Evolutionary conservation across 805 yeast species (phyloP).

Genomic region (Nadsonia fulvescens): DNA sequence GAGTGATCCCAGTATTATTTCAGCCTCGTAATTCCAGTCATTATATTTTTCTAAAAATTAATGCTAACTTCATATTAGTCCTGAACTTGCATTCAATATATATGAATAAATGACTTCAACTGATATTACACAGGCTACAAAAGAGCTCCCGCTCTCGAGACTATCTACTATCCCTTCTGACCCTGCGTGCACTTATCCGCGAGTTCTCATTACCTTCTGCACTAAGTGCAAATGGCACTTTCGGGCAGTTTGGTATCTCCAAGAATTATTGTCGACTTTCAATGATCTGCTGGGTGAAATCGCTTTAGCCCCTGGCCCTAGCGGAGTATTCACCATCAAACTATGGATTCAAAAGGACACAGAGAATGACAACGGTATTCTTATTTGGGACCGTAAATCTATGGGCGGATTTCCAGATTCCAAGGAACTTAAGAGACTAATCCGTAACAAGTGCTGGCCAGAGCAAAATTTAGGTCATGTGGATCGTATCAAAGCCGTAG

Average conservation of each 20-base stretch:
- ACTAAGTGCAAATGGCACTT: constrained; percentile 78
- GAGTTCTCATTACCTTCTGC: constrained; percentile 56
- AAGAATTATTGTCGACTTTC: constrained; percentile 73
- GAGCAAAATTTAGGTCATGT: constrained; percentile 42
- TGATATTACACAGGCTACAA: no score
- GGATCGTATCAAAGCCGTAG: no score
- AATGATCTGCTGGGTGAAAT: constrained; percentile 38
- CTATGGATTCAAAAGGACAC: constrained; percentile 23
- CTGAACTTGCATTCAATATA: no score
- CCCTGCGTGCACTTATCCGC: constrained; percentile 30
- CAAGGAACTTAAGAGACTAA: constrained; percentile 50
- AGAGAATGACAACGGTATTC: constrained; percentile 17
- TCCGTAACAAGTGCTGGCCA: constrained; percentile 44
- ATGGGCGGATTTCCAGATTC: constrained; percentile 71
- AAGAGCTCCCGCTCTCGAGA: no score
- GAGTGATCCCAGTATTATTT: no score
- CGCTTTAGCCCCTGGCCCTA: constrained; percentile 27
- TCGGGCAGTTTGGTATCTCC: constrained; percentile 75
- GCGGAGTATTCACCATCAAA: constrained; percentile 44
- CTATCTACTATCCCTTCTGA: background rate
- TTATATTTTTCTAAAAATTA: no score
- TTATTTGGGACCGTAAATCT: constrained; percentile 41
- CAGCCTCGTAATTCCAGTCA: no score
- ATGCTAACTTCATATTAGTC: no score
- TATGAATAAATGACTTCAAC: no score